A percentile compares a stretch with the other conserved stretches of the same genome.
Conservation (phyloP, 345 rosid genomes). For the Clausena lansium region DNA sequence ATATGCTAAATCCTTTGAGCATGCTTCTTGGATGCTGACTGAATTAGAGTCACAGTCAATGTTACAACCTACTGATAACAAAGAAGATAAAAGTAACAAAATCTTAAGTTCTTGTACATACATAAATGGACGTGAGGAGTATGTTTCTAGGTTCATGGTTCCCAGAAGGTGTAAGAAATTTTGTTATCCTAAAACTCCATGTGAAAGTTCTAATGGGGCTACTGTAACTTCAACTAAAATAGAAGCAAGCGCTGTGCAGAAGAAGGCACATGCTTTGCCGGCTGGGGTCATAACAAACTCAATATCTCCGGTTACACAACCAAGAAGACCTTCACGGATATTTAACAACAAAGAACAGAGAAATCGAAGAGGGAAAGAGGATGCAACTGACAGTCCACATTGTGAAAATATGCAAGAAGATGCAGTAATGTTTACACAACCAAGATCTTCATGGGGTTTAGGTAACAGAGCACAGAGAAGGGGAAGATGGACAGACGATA, state of each 20-base stretch:
- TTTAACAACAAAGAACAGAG: neutral
- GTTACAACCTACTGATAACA: neutral
- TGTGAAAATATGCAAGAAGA: neutral
- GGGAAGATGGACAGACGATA: constrained; percentile 18
- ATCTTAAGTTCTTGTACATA: neutral
- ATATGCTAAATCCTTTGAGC: constrained; percentile 53
- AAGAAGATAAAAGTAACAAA: neutral
- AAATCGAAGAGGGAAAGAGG: neutral
- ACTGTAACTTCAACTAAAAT: neutral
- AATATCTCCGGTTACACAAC: neutral
- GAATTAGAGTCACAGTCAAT: constrained; percentile 31
- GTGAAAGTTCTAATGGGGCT: neutral
- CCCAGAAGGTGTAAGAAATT: neutral
- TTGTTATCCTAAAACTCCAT: neutral
- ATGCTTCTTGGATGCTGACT: constrained; percentile 49
- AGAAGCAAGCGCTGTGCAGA: neutral
- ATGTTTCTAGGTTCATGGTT: neutral
- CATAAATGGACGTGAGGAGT: neutral
- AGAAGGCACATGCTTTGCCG: neutral
- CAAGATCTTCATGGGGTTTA: constrained; percentile 14
- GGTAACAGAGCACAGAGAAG: constrained; percentile 13
- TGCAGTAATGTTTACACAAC: constrained; percentile 36
- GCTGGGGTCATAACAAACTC: neutral
- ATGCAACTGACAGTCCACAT: neutral
- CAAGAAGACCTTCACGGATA: neutral